These are phyloP conservation scores for Solanum gandarillasii DNA, from an alignment of 257 asterid species.

Conservation along the genomic window DNA sequence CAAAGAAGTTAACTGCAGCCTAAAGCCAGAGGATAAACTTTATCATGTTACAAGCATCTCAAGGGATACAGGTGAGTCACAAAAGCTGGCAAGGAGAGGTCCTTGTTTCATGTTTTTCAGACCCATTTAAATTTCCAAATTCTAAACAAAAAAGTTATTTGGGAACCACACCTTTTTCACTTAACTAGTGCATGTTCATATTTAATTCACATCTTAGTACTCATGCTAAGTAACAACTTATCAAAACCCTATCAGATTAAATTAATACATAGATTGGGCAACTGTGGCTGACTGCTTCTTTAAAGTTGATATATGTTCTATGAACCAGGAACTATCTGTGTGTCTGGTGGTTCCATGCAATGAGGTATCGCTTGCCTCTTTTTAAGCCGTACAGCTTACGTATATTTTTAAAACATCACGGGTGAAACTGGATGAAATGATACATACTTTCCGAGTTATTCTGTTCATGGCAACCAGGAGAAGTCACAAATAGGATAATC, in stretches of 20 bases:
- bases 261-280: not conserved
- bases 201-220: not conserved
- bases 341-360: not conserved
- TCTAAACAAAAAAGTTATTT: not conserved
- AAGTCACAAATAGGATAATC: not conserved
- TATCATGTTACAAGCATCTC: conserved; percentile 76
- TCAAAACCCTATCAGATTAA: not conserved
- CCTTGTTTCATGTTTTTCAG: not conserved
- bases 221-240: not conserved
- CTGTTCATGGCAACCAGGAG: not conserved
- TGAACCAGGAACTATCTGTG: not conserved
- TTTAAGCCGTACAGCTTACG: not conserved
- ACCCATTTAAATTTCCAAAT: not conserved
- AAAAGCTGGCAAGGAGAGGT: not conserved
- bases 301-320: not conserved
- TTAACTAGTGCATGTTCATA: not conserved
- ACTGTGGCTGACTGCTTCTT: not conserved
- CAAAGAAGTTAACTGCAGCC: conserved; percentile 71
- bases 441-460: not conserved
- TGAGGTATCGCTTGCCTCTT: not conserved
- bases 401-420: not conserved
- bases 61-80: conserved; percentile 62
- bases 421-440: not conserved
- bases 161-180: not conserved
- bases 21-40: conserved; percentile 96